A percentile compares a stretch with the other conserved stretches of the same genome.
phyloP scores from a whole-genome alignment of 805 yeast genomes.

The Candida odintsovae region DNA sequence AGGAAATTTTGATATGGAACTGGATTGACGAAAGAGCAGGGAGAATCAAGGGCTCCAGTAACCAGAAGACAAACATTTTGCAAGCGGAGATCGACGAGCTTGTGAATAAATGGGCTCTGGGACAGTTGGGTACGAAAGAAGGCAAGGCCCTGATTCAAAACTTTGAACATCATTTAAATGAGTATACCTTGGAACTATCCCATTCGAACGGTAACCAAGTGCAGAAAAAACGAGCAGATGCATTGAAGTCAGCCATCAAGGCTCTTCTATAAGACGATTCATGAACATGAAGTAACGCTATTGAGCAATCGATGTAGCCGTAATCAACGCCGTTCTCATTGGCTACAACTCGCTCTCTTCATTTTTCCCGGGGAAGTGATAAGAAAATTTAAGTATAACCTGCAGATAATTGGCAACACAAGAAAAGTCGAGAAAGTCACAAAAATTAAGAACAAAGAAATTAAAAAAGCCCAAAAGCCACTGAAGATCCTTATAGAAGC shows the following conservation, averaged over 20 bases:
- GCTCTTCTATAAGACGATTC: conserved; percentile 9
- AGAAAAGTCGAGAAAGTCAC: background rate
- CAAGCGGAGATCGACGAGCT: conserved; percentile 19
- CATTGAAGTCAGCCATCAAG: conserved; percentile 13
- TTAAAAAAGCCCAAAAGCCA: no score
- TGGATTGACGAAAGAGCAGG: conserved; percentile 26
- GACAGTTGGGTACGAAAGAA: conserved; percentile 13
- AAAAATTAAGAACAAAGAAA: no score
- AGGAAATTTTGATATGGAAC: conserved; percentile 22
- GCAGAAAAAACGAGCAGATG: conserved; percentile 7
- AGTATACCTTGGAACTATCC: conserved; percentile 9
- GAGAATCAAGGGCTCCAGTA: conserved; percentile 2
- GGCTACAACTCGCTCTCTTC: background rate
- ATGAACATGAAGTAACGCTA: background rate
- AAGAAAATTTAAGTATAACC: no score
- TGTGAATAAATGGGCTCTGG: conserved; percentile 17
- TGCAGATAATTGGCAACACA: background rate
- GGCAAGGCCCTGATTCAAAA: conserved; percentile 10
- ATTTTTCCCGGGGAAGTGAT: background rate
- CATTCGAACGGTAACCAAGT: conserved; percentile 2
- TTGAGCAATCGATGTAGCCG: background rate
- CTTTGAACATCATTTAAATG: conserved; percentile 15
- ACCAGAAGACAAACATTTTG: background rate
- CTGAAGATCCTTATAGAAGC: no score
- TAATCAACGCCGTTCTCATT: background rate